Evolutionary conservation across 306 rosid species (phyloP), one percentile per base, ranked within the genome.

Genomic region (Sicyos baderoa): DNA sequence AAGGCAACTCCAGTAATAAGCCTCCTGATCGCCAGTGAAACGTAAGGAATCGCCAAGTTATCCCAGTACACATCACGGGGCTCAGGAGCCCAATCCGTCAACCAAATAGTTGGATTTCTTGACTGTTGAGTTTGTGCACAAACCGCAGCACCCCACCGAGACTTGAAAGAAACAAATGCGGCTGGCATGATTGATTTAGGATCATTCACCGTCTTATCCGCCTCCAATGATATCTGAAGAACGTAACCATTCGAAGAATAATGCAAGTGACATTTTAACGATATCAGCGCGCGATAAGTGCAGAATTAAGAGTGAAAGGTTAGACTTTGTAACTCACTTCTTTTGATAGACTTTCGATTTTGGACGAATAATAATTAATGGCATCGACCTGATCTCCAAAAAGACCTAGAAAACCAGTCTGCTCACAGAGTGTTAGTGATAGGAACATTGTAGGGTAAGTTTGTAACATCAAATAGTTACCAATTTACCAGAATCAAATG

Each of bases 71-170:
- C 76, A 75, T 93, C 98, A 67, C 98, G 89, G 47, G 98, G 97
- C 74, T 93, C 98, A 0, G 97, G 97, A 68, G 98, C 98, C 97
- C 98, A 88, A 74, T 93, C 93, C 18, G 98, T 93, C 82, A 93
- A 79, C 98, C 98, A 93, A 54, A 73, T 18, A 7, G 95, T 88
- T 16, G 98, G 98, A 73, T 93, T 88, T 83, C 97, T 93, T 11
- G 89, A 40, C 58, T 89, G 97, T 54, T 93, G 97, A 58, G 98
- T 89, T 71, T 93, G 98, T 74, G 98, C 95, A 77, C 97, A 93
- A 68, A 93, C 98, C 55, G 98, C 93, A 1, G 98, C 95, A 22
- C 80, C 96, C 98, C 98, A 93, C 71, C 94, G 93, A 72, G 91
- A 79, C 83, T 45, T 79, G 81, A 93, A 93, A 69, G 98, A 93